Base-by-base conservation (phyloP, 1,139 yeast species). In the Saccharomyces hybrid region DNA sequence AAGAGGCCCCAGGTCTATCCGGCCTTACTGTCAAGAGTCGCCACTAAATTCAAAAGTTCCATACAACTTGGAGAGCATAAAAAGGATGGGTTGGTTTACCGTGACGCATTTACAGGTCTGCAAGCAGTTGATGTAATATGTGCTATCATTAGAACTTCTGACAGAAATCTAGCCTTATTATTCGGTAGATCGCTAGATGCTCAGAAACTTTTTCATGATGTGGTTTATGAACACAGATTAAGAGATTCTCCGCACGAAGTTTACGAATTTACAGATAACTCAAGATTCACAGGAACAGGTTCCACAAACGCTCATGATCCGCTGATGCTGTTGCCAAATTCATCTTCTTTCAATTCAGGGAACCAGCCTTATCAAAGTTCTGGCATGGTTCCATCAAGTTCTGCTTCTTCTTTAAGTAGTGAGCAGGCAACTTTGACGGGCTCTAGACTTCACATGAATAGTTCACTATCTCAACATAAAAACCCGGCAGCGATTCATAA, bases 141-240 rank as follows among this genome's bases (percentile, higher is more conserved):
- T 57, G 79, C 86, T 53, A 85, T 93, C 55, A 85, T 93, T 54
- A 78, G 95, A 61, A 91, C 97, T 2, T 87, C 90, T 14, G 99
- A 93, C 69, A 78, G 99, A 58, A 91, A 90, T 63, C 74, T 93
- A 65, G 98, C 98, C 0, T 73, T 93, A 50, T 73, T 93, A 50
- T 74, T 95, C 51, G 99, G 99, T 23, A 78, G 99, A 59, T 86
- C 98, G 0, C 75, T 93, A 57, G 99, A 93, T 71, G 96, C 97
- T 0, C 98, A 93, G 64, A 88, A 88, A 70, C 82, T 89, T 56
- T 90, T 93, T 71, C 96, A 90, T 67, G 99, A 93, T 72, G 98
- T 91, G 28, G 88, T 97, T 0, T 93, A 93, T 70, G 96, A 90
- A 63, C 98, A 91, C 68, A 76, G 97, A 52, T 76, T 93, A 54